Conservation (phyloP, 305 asterid genomes). For the Fraxinus platypoda region DNA sequence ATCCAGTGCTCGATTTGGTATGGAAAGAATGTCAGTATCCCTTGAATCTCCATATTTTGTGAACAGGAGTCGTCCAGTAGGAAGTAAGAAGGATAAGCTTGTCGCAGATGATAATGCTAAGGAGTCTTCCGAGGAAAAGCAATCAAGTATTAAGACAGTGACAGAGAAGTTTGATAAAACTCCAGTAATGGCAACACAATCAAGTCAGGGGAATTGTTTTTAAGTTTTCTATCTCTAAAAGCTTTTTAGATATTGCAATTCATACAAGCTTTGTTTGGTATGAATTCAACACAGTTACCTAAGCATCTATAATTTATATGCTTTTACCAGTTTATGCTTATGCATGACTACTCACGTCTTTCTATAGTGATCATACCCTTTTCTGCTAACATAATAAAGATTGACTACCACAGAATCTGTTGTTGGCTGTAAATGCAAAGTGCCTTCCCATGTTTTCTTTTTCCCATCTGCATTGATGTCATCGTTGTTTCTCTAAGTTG, state of each 20-base stretch:
- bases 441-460: background rate
- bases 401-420: constrained; percentile 12
- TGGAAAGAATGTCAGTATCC: constrained; percentile 50
- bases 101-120: constrained; percentile 45
- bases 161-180: constrained; percentile 49
- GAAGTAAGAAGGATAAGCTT: constrained; percentile 52
- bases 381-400: background rate
- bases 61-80: constrained; percentile 29
- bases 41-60: constrained; percentile 47
- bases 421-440: background rate
- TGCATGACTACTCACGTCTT: background rate
- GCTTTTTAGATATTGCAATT: constrained; percentile 6
- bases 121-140: constrained; percentile 54
- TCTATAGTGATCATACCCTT: background rate
- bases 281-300: background rate
- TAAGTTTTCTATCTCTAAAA: constrained; percentile 34
- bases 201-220: constrained; percentile 38
- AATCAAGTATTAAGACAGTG: constrained; percentile 40
- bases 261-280: constrained; percentile 8
- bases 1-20: constrained; percentile 56
- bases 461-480: background rate
- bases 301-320: background rate
- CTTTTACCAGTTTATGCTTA: background rate
- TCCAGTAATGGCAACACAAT: constrained; percentile 35
- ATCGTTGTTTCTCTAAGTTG: background rate